Evolutionary conservation across 495 filamentous ascomycete genomes (phyloP).

Genomic region (Extremus antarcticus): DNA sequence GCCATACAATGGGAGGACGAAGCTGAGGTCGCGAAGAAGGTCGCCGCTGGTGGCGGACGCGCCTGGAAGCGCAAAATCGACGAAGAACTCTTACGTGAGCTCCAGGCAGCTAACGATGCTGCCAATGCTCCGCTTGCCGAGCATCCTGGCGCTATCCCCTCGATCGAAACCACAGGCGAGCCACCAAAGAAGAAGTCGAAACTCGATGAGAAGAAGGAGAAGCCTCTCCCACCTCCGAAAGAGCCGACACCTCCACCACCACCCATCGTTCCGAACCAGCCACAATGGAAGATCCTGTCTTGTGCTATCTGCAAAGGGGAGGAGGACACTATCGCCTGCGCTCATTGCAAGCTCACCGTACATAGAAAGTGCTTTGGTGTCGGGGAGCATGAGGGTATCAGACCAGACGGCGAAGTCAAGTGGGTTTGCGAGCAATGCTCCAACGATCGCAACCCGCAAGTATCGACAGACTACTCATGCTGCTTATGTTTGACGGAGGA

Average conservation of each 20-base stretch:
- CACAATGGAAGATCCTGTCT: constrained; percentile 42
- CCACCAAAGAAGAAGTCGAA: constrained; percentile 53
- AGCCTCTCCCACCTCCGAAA: constrained; percentile 26
- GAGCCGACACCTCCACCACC: constrained; percentile 29
- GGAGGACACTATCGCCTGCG: constrained; percentile 67
- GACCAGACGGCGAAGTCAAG: constrained; percentile 39
- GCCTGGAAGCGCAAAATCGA: constrained; percentile 82
- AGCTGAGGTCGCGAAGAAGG: constrained; percentile 89
- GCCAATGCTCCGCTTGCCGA: constrained; percentile 27
- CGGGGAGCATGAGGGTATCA: constrained; percentile 45
- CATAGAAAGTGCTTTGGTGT: constrained; percentile 90
- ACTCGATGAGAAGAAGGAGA: constrained; percentile 45
- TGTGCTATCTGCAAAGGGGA: constrained; percentile 69
- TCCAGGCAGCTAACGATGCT: constrained; percentile 46
- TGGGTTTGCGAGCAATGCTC: constrained; percentile 95
- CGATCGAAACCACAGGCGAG: constrained; percentile 7
- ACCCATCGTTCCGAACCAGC: constrained; percentile 25
- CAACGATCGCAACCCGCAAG: constrained; percentile 78
- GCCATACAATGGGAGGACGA: constrained; percentile 90
- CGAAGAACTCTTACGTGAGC: constrained; percentile 79
- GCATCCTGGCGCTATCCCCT: constrained; percentile 1
- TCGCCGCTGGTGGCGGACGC: constrained; percentile 71
- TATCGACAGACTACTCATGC: constrained; percentile 86
- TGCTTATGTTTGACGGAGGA: constrained; percentile 73
- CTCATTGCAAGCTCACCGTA: constrained; percentile 82